phyloP scores from a whole-genome alignment of 768 basidiomycete species.

The Rubroboletus satanas region DNA sequence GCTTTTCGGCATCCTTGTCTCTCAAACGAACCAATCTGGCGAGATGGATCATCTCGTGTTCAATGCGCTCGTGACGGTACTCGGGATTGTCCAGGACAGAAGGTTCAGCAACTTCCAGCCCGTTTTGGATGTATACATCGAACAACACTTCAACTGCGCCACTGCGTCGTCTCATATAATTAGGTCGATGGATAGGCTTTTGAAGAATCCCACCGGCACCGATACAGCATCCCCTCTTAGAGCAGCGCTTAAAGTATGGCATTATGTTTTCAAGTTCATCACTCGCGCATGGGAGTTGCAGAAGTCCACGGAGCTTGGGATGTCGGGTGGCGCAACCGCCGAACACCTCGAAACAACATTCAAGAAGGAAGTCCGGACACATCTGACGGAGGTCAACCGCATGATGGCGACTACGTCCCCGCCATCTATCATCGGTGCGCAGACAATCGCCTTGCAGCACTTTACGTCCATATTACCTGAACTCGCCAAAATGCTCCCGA shows the following conservation, averaged over 20 bases:
- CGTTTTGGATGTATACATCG: slow-evolving; percentile 91
- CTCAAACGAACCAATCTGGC: slow-evolving; percentile 64
- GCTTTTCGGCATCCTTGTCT: slow-evolving; percentile 84
- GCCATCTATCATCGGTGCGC: slow-evolving; percentile 90
- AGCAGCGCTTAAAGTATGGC: slow-evolving; percentile 93
- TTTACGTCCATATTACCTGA: slow-evolving; percentile 91
- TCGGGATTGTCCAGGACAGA: slow-evolving; percentile 90
- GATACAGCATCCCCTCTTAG: slow-evolving; percentile 78
- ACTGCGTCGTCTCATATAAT: slow-evolving; percentile 82
- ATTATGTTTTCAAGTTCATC: slow-evolving; percentile 94
- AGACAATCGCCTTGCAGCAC: slow-evolving; percentile 89
- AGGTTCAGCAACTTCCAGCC: slow-evolving; percentile 94
- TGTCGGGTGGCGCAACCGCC: slow-evolving; percentile 76
- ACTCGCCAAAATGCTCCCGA: slow-evolving; percentile 73
- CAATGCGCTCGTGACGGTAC: slow-evolving; percentile 84
- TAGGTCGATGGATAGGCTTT: slow-evolving; percentile 79
- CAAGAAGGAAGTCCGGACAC: slow-evolving; percentile 74
- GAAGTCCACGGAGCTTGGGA: slow-evolving; percentile 72
- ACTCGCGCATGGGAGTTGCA: slow-evolving; percentile 86
- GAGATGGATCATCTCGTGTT: slow-evolving; percentile 87
- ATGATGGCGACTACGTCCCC: slow-evolving; percentile 84
- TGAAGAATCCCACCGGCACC: slow-evolving; percentile 64
- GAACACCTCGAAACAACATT: slow-evolving; percentile 84
- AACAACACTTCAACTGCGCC: slow-evolving; percentile 79
- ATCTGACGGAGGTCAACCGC: slow-evolving; percentile 76